These are phyloP conservation scores for Endothia cerciana DNA, from an alignment of 2,329 filamentous ascomycete species.

Conservation along the genomic window DNA sequence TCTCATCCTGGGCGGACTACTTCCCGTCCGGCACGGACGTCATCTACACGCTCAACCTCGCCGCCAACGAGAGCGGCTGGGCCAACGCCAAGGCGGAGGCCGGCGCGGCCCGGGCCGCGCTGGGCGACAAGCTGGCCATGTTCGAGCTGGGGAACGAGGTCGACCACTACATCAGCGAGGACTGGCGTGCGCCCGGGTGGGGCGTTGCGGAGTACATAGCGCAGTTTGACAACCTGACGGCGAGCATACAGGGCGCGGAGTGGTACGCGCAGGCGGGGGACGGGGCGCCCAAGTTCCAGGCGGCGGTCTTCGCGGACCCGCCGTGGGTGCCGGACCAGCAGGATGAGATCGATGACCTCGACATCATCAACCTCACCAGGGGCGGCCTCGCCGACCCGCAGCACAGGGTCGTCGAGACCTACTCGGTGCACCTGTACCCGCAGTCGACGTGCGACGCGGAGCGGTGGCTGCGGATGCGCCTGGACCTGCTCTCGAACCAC, in stretches of 20 bases:
- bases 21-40: constrained; percentile 39
- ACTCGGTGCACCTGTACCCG: constrained; percentile 39
- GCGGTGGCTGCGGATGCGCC: constrained; percentile 39
- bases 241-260: constrained; percentile 35
- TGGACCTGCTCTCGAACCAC: constrained; percentile 41
- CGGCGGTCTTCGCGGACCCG: constrained; percentile 41
- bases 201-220: constrained; percentile 36
- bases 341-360: constrained; percentile 41
- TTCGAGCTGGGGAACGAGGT: constrained; percentile 44
- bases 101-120: constrained; percentile 35
- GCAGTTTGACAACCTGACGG: constrained; percentile 40
- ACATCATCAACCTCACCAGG: constrained; percentile 40
- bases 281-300: constrained; percentile 38
- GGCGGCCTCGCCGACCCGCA: constrained; percentile 26
- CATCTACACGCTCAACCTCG: constrained; percentile 41
- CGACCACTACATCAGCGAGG: constrained; percentile 42
- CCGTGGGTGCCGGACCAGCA: constrained; percentile 43
- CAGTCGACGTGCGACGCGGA: constrained; percentile 38
- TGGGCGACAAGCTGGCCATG: constrained; percentile 36
- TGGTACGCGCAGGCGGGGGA: constrained; percentile 37
- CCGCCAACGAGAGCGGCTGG: constrained; percentile 34
- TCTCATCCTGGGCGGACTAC: constrained; percentile 38
- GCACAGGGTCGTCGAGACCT: constrained; percentile 32
- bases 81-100: constrained; percentile 33
- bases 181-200: constrained; percentile 39